Conservation (phyloP, 2,329 filamentous ascomycete genomes). For the Sordariomycetes sp. region DNA sequence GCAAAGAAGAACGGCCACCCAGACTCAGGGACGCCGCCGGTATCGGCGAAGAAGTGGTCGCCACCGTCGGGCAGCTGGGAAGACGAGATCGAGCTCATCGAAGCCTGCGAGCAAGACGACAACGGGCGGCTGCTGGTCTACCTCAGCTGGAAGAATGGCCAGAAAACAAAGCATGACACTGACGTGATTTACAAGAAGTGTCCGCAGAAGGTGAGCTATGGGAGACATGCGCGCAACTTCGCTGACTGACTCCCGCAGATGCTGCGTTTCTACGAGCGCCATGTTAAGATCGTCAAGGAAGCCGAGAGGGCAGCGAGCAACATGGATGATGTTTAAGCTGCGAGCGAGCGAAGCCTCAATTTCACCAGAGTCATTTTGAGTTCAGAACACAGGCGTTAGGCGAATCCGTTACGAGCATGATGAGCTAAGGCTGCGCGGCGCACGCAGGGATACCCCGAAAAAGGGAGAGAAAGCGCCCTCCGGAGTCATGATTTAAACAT, state of each 20-base stretch:
- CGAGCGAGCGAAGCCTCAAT: no score
- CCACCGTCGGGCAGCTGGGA: constrained; percentile 72
- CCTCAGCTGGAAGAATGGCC: constrained; percentile 63
- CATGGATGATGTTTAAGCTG: neutral
- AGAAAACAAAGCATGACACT: constrained; percentile 66
- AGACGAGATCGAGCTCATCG: constrained; percentile 58
- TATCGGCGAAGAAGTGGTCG: constrained; percentile 43
- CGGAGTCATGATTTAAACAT: no score
- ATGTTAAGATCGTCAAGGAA: constrained; percentile 42
- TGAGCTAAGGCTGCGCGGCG: no score
- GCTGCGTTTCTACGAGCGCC: constrained; percentile 50
- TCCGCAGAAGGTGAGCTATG: constrained; percentile 57
- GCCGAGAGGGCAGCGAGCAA: constrained; percentile 13
- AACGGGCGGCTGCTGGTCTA: constrained; percentile 55
- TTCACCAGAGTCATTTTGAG: no score
- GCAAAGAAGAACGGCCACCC: constrained; percentile 41
- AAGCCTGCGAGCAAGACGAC: constrained; percentile 60
- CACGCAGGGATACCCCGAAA: no score
- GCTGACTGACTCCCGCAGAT: constrained; percentile 31
- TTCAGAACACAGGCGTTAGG: no score
- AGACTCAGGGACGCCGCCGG: constrained; percentile 35
- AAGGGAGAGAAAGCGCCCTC: no score
- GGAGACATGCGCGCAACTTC: neutral
- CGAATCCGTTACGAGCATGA: no score
- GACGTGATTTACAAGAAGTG: constrained; percentile 63